These are phyloP conservation scores for Globisporangium carolinianum DNA, from an alignment of 352 stramenopile species.

Conservation along the genomic window DNA sequence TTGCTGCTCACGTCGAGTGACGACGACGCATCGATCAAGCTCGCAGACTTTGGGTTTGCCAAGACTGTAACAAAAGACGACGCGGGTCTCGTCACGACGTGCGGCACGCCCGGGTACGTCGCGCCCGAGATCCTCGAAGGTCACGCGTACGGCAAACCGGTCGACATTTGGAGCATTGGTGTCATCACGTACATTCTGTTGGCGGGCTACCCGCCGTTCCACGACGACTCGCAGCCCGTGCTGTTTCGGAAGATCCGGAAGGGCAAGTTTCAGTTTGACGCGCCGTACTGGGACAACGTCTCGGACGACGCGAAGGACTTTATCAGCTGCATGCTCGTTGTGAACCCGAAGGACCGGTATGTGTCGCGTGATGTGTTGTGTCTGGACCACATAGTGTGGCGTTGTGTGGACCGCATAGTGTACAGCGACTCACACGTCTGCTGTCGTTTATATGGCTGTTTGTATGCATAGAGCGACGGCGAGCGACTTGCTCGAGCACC, in stretches of 20 bases:
- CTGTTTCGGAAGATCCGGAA: conserved; percentile 89
- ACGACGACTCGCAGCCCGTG: conserved; percentile 92
- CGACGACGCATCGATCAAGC: conserved; percentile 80
- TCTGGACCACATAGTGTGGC: not conserved
- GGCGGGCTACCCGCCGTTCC: conserved; percentile 80
- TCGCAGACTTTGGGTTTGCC: conserved; percentile 87
- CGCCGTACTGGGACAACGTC: conserved; percentile 87
- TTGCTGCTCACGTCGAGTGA: conserved; percentile 75
- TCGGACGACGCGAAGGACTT: conserved; percentile 88
- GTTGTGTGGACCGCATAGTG: too few relatives aligned
- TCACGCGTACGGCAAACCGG: conserved; percentile 64
- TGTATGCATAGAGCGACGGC: conserved; percentile 29
- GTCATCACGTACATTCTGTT: conserved; percentile 86
- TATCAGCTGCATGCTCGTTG: conserved; percentile 80
- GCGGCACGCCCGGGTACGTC: conserved; percentile 72
- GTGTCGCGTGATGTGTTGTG: not conserved
- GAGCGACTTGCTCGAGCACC: conserved; percentile 53
- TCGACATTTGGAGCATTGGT: conserved; percentile 89
- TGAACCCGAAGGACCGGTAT: conserved; percentile 70
- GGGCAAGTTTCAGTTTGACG: conserved; percentile 84
- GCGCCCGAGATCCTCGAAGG: conserved; percentile 73
- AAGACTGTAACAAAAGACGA: conserved; percentile 75
- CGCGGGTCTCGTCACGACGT: conserved; percentile 59
- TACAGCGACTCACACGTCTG: too few relatives aligned
- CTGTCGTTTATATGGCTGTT: too few relatives aligned